A percentile compares a stretch with the other conserved stretches of the same genome.
Evolutionary conservation across 2,329 filamentous ascomycete species (phyloP).

Genomic region (Aspergillus sp.): DNA sequence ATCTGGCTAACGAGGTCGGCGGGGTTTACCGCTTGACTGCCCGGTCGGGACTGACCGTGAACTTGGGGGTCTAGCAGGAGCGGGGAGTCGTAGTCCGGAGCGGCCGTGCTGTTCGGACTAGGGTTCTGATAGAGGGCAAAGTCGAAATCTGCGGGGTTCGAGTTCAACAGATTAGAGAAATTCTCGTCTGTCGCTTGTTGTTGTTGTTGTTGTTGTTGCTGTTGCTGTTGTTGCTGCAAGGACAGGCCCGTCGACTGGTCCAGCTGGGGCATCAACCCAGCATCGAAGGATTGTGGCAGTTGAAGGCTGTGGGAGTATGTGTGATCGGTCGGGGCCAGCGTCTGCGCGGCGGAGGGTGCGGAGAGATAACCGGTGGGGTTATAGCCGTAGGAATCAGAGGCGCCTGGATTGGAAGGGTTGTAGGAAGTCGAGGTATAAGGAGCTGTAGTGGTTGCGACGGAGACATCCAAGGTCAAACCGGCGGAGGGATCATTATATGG

Average conservation of each 20-base stretch:
- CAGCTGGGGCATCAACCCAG: slow-evolving; percentile 39
- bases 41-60: slow-evolving; percentile 36
- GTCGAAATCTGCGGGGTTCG: slow-evolving; percentile 41
- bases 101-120: slow-evolving; percentile 31
- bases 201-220: slow-evolving; percentile 15
- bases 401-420: slow-evolving; percentile 27
- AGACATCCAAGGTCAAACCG: slow-evolving; percentile 40
- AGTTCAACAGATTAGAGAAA: slow-evolving; percentile 43
- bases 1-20: slow-evolving; percentile 50
- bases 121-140: slow-evolving; percentile 43
- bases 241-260: slow-evolving; percentile 34
- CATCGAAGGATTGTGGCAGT: slow-evolving; percentile 42
- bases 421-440: slow-evolving; percentile 35
- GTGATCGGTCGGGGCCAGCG: slow-evolving; percentile 35
- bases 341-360: slow-evolving; percentile 31
- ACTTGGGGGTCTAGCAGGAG: slow-evolving; percentile 45
- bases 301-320: slow-evolving; percentile 37
- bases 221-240: slow-evolving; percentile 23
- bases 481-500: slow-evolving; percentile 40
- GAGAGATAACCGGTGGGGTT: slow-evolving; percentile 39
- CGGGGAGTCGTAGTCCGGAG: slow-evolving; percentile 41
- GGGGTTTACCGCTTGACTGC: slow-evolving; percentile 49
- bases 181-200: slow-evolving; percentile 32
- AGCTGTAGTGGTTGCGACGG: slow-evolving; percentile 35
- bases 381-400: slow-evolving; percentile 39